phyloP scores from a whole-genome alignment of 495 filamentous ascomycete genomes.

The Aspergillus baeticus region DNA sequence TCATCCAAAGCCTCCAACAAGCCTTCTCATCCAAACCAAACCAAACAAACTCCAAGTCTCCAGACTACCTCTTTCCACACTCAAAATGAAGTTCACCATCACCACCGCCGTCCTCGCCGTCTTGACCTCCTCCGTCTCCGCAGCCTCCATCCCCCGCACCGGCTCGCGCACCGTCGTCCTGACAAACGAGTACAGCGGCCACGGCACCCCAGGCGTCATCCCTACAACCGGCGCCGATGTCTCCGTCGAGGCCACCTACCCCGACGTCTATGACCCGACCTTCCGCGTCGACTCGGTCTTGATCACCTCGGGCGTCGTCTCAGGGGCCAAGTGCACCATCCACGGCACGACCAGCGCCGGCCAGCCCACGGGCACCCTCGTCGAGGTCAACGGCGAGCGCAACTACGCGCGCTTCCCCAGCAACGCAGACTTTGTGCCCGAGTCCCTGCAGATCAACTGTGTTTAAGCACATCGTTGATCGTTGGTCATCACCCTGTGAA shows the following conservation, averaged over 20 bases:
- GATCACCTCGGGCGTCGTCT: not conserved
- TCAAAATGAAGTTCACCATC: not conserved
- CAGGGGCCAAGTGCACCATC: not conserved
- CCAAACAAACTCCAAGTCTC: not conserved
- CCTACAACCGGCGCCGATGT: not conserved
- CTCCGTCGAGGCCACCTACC: not conserved
- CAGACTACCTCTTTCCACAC: not conserved
- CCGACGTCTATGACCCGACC: not conserved
- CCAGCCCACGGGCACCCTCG: not conserved
- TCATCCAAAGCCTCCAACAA: not conserved
- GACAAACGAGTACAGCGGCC: not conserved
- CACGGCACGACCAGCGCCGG: not conserved
- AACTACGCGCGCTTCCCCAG: not conserved
- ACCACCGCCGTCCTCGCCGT: not conserved
- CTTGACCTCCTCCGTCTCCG: not conserved
- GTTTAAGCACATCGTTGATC: too few relatives aligned
- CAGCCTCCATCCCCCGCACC: not conserved
- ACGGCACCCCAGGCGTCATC: not conserved
- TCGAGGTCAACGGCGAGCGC: not conserved
- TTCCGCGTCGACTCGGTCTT: slow-evolving; percentile 1
- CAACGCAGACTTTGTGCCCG: not conserved
- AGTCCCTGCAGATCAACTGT: not conserved
- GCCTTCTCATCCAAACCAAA: not conserved
- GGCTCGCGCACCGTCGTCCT: not conserved
- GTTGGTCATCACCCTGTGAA: too few relatives aligned